These are phyloP conservation scores for Colletotrichum tamarilloi DNA, from an alignment of 2,329 filamentous ascomycete genomes.

Conservation along the genomic window DNA sequence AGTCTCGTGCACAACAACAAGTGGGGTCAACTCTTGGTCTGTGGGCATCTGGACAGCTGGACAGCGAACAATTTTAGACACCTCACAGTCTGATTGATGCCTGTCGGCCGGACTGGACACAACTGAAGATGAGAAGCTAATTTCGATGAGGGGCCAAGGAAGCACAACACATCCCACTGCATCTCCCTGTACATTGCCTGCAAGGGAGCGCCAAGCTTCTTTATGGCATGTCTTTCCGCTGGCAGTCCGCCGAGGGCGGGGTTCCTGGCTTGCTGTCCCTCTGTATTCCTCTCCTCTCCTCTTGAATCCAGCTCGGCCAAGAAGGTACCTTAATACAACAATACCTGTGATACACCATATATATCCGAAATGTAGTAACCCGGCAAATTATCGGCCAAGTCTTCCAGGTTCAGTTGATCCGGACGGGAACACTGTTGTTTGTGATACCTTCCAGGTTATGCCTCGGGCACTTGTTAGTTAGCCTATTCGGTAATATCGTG, in stretches of 20 bases:
- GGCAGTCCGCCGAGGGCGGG: constrained; percentile 15
- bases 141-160: constrained; percentile 23
- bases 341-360: too few species aligned
- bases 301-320: neutral
- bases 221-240: neutral
- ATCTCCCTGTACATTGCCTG: neutral
- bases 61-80: constrained; percentile 2
- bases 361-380: neutral
- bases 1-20: constrained; percentile 40
- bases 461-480: neutral
- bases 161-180: neutral
- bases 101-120: constrained; percentile 5
- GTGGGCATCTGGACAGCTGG: neutral
- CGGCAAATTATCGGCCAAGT: constrained; percentile 30
- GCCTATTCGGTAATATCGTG: neutral
- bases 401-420: neutral
- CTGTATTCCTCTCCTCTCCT: neutral
- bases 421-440: neutral
- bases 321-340: too few species aligned
- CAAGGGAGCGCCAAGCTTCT: neutral
- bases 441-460: neutral
- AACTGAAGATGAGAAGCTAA: constrained; percentile 13
- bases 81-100: constrained; percentile 47
- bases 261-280: constrained; percentile 19
- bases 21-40: constrained; percentile 42